A percentile compares a stretch with the other conserved stretches of the same genome.
Evolutionary conservation across 345 rosid genomes (phyloP).

Genomic region (Tarenaya hassleriana): DNA sequence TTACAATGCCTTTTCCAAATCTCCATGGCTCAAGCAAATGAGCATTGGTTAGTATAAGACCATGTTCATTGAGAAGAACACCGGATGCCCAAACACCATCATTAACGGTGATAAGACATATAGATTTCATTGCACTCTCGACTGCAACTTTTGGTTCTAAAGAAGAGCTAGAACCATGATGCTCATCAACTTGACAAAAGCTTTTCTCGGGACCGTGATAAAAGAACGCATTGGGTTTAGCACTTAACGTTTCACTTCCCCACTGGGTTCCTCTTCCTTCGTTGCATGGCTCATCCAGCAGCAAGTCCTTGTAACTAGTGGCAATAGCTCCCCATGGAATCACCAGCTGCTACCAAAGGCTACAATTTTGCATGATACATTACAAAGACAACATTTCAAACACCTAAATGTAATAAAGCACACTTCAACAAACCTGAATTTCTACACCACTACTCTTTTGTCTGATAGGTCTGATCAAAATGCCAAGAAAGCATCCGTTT

Average conservation of each 20-base stretch:
- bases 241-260: slow-evolving; percentile 23
- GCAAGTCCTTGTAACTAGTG: slow-evolving; percentile 72
- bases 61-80: slow-evolving; percentile 66
- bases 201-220: slow-evolving; percentile 24
- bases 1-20: slow-evolving; percentile 58
- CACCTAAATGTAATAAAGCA: slow-evolving; percentile 21
- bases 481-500: slow-evolving; percentile 50
- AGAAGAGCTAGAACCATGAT: slow-evolving; percentile 17
- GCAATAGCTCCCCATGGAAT: slow-evolving; percentile 98
- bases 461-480: slow-evolving; percentile 71
- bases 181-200: slow-evolving; percentile 16
- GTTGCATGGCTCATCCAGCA: slow-evolving; percentile 55
- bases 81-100: slow-evolving; percentile 96
- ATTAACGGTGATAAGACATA: slow-evolving; percentile 71
- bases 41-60: slow-evolving; percentile 86
- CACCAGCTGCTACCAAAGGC: slow-evolving; percentile 96
- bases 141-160: slow-evolving; percentile 23
- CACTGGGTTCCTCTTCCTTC: slow-evolving; percentile 45
- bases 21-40: slow-evolving; percentile 97
- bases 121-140: slow-evolving; percentile 61
- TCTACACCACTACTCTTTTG: slow-evolving; percentile 77
- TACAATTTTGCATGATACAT: slow-evolving; percentile 61
- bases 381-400: slow-evolving; percentile 33
- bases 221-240: slow-evolving; percentile 23
- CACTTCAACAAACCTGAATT: slow-evolving; percentile 68